Base-by-base conservation (phyloP, 352 stramenopile species). In the Lagenidium giganteum region DNA sequence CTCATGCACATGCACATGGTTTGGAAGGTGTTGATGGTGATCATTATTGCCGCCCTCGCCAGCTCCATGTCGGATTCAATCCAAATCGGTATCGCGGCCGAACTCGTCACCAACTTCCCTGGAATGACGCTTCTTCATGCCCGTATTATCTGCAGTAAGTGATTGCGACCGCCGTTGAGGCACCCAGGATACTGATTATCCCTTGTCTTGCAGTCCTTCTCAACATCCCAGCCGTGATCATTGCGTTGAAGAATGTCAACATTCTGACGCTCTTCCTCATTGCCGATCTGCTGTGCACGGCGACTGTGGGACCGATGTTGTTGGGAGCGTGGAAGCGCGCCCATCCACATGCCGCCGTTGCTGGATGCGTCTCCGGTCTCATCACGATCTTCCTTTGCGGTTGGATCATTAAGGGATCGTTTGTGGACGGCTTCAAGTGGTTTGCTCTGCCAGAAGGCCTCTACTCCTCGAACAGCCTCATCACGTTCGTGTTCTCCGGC, bases 191-290 rank as follows among this genome's bases (percentile, higher is more conserved):
- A n/a, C n/a, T n/a, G n/a, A n/a, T n/a, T n/a, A n/a, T n/a, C n/a
- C n/a, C n/a, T n/a, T 50, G 16, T 49, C n/a, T 29, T 45, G n/a
- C 26, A 83, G 70, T 81, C 3, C 31, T 83, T n/a, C 70, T 90
- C 25, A 90, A 80, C 38, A 61, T 82, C 12, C 73, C 77, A 5
- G 77, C 77, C 9, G 76, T 87, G 41, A 39, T 68, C 5, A 83
- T 90, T 35, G 77, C 73, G 8, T 64, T 82, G 36, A 71, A 86
- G 40, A 46, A 71, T 37, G 82, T 80, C 51, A 54, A 83, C 42
- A 83, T 90, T 34, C 40, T 90, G 45, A 83, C 56, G 29, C 67
- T 90, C 13, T 87, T 87, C 32, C 51, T 90, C 17, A 90, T 90
- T 37, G 73, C 77, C 14, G 77, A 90, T 36, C 38, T 90, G 47